Evolutionary conservation across 2,329 filamentous ascomycete species (phyloP).

Genomic region (Seiridium cupressi): DNA sequence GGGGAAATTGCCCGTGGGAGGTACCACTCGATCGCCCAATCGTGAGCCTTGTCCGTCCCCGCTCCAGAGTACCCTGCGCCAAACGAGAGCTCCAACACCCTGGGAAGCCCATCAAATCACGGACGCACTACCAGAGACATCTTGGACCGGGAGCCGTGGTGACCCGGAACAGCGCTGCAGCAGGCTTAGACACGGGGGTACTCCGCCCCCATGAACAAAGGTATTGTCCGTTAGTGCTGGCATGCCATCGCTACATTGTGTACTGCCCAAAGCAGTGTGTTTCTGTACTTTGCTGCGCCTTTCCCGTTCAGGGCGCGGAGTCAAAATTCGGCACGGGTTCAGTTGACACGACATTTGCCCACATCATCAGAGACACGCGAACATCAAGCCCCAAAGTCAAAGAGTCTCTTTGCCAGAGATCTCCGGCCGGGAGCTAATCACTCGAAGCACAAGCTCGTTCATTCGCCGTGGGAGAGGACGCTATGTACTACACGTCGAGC

Average conservation of each 20-base stretch:
- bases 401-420: neutral
- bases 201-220: neutral
- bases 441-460: neutral
- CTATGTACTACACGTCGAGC: neutral
- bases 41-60: neutral
- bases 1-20: conserved; percentile 9
- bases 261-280: neutral
- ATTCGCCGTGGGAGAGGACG: neutral
- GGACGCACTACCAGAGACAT: neutral
- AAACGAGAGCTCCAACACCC: neutral
- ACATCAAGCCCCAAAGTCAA: neutral
- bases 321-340: neutral
- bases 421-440: neutral
- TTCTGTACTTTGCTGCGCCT: neutral
- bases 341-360: neutral
- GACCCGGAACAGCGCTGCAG: neutral
- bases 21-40: conserved; percentile 4
- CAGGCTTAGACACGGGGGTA: neutral
- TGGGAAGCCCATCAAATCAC: conserved; percentile 1
- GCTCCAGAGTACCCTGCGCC: neutral
- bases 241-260: neutral
- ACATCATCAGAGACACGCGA: conserved; percentile 1
- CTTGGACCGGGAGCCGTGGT: neutral
- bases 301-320: neutral
- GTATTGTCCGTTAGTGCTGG: neutral